Evolutionary conservation across 176 grass and related monocot species (phyloP).

Genomic region (Pontederia paniculata): DNA sequence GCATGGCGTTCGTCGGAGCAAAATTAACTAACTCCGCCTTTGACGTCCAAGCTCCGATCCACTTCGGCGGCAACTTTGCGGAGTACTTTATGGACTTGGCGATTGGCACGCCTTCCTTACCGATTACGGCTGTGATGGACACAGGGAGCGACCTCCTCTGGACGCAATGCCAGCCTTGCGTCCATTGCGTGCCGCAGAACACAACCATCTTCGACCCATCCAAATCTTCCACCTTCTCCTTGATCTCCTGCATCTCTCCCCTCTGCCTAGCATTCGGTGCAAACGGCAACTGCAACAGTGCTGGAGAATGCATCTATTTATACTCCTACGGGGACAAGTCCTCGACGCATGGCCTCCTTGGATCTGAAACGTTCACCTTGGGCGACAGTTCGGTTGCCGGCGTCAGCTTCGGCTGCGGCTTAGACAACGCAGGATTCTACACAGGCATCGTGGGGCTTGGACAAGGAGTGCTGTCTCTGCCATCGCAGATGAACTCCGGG

Average conservation of each 20-base stretch:
- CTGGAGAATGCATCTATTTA: slow-evolving; percentile 32
- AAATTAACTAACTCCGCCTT: neutral
- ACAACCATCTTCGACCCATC: slow-evolving; percentile 39
- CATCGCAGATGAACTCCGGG: slow-evolving; percentile 34
- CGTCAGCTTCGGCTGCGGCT: slow-evolving; percentile 47
- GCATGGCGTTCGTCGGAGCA: neutral
- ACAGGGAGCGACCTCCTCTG: slow-evolving; percentile 54
- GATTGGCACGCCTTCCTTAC: slow-evolving; percentile 35
- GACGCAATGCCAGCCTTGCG: slow-evolving; percentile 43
- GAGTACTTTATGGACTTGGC: slow-evolving; percentile 38
- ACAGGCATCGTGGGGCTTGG: slow-evolving; percentile 38
- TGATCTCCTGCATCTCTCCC: slow-evolving; percentile 19
- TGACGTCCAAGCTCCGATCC: slow-evolving; percentile 1
- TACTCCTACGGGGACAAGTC: slow-evolving; percentile 28
- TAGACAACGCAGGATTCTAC: slow-evolving; percentile 25
- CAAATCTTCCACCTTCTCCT: slow-evolving; percentile 28
- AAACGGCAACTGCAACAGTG: slow-evolving; percentile 13
- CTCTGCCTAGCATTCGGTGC: slow-evolving; percentile 9
- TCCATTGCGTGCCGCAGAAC: slow-evolving; percentile 25
- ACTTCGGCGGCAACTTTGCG: neutral
- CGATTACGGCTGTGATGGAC: slow-evolving; percentile 24
- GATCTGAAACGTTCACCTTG: slow-evolving; percentile 19
- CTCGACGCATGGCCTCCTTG: slow-evolving; percentile 20
- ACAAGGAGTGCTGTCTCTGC: slow-evolving; percentile 29
- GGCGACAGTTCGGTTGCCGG: slow-evolving; percentile 4